Conservation (phyloP, 371 early-diverging fungal genomes). For the Syncephalis plumigaleata region DNA sequence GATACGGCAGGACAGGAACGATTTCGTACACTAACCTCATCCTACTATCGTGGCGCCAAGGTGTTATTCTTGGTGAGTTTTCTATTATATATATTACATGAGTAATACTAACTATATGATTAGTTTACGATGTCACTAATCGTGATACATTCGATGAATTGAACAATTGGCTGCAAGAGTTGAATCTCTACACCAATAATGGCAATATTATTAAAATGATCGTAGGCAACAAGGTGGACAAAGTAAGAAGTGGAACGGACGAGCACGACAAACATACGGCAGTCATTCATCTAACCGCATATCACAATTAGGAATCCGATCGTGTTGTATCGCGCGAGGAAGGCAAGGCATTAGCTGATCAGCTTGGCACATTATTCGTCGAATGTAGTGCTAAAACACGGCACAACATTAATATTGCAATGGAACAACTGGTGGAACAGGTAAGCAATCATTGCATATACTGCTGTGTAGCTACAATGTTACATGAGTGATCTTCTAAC, state of each 20-base stretch:
- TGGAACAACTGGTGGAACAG: constrained; percentile 78
- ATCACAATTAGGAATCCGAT: constrained; percentile 31
- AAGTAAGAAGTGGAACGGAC: constrained; percentile 28
- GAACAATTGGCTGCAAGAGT: constrained; percentile 84
- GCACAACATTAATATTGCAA: constrained; percentile 69
- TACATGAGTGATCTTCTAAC: too few relatives aligned
- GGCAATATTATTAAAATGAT: constrained; percentile 87
- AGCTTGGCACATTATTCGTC: constrained; percentile 75
- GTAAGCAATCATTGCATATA: too few relatives aligned
- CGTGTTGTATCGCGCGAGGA: constrained; percentile 75
- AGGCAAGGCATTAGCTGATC: constrained; percentile 72
- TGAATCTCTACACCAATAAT: constrained; percentile 77
- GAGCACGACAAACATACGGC: constrained; percentile 1
- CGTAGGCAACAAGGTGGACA: constrained; percentile 95
- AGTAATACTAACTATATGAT: background rate
- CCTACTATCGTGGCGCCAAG: constrained; percentile 99
- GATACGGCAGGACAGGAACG: constrained; percentile 99
- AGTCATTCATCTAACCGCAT: background rate
- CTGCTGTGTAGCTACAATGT: too few relatives aligned
- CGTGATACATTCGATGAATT: constrained; percentile 85
- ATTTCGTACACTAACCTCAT: constrained; percentile 97
- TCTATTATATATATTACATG: background rate
- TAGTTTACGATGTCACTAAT: constrained; percentile 93
- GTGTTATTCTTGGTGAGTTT: constrained; percentile 79
- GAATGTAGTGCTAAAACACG: constrained; percentile 93